Evolutionary conservation across 176 grass and related monocot genomes (phyloP), one percentile per base, ranked within the genome.

Genomic region (Bolboschoenus planiculmis): DNA sequence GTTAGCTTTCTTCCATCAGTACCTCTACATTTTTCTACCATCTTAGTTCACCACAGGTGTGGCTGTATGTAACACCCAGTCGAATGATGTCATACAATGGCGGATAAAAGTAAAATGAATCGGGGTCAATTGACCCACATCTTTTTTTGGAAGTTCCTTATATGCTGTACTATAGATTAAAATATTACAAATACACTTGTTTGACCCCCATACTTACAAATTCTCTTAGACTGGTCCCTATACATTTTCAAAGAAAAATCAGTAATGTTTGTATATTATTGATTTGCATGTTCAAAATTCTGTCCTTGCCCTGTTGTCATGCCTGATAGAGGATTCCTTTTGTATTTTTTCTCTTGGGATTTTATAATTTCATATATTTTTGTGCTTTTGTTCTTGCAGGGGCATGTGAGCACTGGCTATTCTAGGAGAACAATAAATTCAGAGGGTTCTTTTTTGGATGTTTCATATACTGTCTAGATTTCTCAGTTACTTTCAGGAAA

Each of bases 331-430:
- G 13, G 23, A 30, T 75, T 15, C 24, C 5, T 36, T 36, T 75
- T 48, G 42, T 74, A 48, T 15, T 1, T 50, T 27, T 50, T n/a
- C 0, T n/a, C 18, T 71, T 66, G 63, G 33, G 8, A 42, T 73
- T 81, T 81, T 47, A 6, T 81, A 35, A 62, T 23, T 46, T 23
- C 30, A 33, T 26, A 21, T 35, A 40, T 60, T 64, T 63, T 64
- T 63, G 23, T 60, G 39, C 8, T 47, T 81, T 81, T 64, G 21
- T 39, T 64, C 65, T 81, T 62, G 56, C 79, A 81, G 79, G 79
- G 79, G 59, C 21, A 16, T 64, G 56, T 81, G 79, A 81, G 57
- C 2, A 18, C 21, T 81, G 31, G 58, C 50, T 60, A 13, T 46
- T 81, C 5, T 15, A 27, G 21, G 40, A 31, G 23, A 81, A 48